Evolutionary conservation across 148 eudicot species (phyloP).

Genomic region (Cornus suecica): DNA sequence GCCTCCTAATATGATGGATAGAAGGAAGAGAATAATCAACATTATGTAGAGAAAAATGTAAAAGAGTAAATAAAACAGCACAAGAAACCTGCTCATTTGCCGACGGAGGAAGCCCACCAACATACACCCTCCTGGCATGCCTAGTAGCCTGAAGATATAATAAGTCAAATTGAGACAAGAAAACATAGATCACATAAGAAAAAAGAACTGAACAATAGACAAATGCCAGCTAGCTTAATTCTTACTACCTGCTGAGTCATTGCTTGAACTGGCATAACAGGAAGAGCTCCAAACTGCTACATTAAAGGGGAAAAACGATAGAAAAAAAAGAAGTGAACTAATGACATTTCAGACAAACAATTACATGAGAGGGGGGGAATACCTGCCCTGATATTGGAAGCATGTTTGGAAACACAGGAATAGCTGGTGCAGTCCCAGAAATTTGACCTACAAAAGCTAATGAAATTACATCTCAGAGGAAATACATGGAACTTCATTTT

Average conservation of each 20-base stretch:
- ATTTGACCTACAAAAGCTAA: slow-evolving; percentile 58
- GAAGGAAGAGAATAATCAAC: neutral
- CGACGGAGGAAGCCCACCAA: slow-evolving; percentile 90
- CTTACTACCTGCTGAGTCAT: slow-evolving; percentile 95
- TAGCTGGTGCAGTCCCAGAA: slow-evolving; percentile 51
- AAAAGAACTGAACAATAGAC: neutral
- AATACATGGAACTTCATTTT: neutral
- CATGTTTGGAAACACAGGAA: slow-evolving; percentile 80
- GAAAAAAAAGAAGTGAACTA: neutral
- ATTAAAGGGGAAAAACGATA: neutral
- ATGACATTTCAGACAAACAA: neutral
- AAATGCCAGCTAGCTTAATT: neutral
- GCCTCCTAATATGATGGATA: neutral
- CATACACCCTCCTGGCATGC: slow-evolving; percentile 96
- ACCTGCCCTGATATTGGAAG: slow-evolving; percentile 72
- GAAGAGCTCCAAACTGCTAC: slow-evolving; percentile 71
- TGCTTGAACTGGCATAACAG: slow-evolving; percentile 91
- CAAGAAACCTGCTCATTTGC: slow-evolving; percentile 89
- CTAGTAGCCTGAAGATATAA: slow-evolving; percentile 77
- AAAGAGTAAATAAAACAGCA: neutral
- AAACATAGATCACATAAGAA: neutral
- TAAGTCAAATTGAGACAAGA: neutral
- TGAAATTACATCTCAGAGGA: slow-evolving; percentile 17
- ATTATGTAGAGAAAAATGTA: neutral
- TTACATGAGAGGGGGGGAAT: neutral